Percentiles rank a stretch among this genome's conserved stretches.
These are phyloP conservation scores for Penicillium canariense DNA, from an alignment of 495 filamentous ascomycete genomes.

Conservation along the genomic window DNA sequence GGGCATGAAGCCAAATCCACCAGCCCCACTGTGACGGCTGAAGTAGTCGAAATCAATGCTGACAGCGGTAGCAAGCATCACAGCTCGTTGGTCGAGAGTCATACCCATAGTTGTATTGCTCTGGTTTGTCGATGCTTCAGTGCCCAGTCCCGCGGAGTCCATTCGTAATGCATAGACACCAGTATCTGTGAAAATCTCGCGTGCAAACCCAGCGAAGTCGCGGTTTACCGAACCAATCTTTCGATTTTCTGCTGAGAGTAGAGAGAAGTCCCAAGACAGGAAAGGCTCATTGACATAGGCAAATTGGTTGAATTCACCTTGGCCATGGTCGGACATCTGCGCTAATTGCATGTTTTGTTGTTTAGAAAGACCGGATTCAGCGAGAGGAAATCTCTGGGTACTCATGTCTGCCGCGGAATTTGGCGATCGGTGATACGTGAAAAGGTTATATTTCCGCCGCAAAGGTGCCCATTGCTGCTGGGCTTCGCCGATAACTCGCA, in stretches of 20 bases:
- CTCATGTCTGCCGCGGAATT: constrained; percentile 39
- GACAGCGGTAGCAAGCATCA: constrained; percentile 71
- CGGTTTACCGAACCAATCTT: constrained; percentile 65
- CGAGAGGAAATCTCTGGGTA: constrained; percentile 35
- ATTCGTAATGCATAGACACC: constrained; percentile 69
- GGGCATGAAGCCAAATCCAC: constrained; percentile 55
- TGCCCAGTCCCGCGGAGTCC: constrained; percentile 55
- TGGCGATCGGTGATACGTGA: constrained; percentile 47
- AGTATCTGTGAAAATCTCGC: constrained; percentile 70
- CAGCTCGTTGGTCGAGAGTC: constrained; percentile 68
- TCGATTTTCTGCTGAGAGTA: constrained; percentile 44
- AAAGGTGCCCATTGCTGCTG: constrained; percentile 68
- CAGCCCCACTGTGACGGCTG: constrained; percentile 54
- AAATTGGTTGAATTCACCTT: constrained; percentile 58
- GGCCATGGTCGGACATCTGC: constrained; percentile 26
- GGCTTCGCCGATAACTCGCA: constrained; percentile 66
- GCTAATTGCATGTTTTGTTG: constrained; percentile 48
- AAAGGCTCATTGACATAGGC: constrained; percentile 59
- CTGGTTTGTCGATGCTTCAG: constrained; percentile 33
- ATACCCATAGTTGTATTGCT: constrained; percentile 42
- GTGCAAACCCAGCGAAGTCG: constrained; percentile 65
- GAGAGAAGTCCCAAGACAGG: constrained; percentile 58
- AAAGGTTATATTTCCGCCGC: constrained; percentile 67
- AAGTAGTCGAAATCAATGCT: constrained; percentile 75
- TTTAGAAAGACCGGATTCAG: constrained; percentile 46